phyloP scores from a whole-genome alignment of 2,329 filamentous ascomycete species.

The Venturia nashicola region DNA sequence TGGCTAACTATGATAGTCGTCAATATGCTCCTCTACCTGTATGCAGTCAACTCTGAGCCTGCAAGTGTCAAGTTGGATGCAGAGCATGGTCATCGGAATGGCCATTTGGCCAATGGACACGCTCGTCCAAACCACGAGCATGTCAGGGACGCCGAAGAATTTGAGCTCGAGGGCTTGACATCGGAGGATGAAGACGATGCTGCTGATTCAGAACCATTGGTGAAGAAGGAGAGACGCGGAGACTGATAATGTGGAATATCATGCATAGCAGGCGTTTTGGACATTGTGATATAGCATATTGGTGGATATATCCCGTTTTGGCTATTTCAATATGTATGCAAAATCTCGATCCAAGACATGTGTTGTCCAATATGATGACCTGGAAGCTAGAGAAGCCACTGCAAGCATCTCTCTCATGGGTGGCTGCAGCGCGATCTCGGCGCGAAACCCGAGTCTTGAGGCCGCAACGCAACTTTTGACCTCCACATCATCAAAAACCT shows the following conservation, averaged over 20 bases:
- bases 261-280: not conserved
- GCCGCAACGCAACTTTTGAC: not conserved
- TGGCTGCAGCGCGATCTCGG: not conserved
- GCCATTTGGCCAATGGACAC: slow-evolving; percentile 30
- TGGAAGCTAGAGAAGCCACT: not conserved
- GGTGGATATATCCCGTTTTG: not conserved
- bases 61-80: slow-evolving; percentile 19
- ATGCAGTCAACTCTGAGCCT: slow-evolving; percentile 45
- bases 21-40: slow-evolving; percentile 75
- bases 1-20: slow-evolving; percentile 38
- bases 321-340: not conserved
- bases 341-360: not conserved
- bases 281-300: not conserved
- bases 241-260: not conserved
- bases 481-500: not conserved
- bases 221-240: not conserved
- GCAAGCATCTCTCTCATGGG: not conserved
- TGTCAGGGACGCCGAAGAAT: slow-evolving; percentile 75
- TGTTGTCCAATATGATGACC: not conserved
- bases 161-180: slow-evolving; percentile 82
- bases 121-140: slow-evolving; percentile 39
- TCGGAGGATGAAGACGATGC: slow-evolving; percentile 64
- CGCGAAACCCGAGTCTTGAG: not conserved
- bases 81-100: slow-evolving; percentile 19
- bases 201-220: slow-evolving; percentile 6